A percentile compares a stretch with the other conserved stretches of the same genome.
phyloP scores from a whole-genome alignment of 352 stramenopile genomes.

The Globisporangium camurandrum region DNA sequence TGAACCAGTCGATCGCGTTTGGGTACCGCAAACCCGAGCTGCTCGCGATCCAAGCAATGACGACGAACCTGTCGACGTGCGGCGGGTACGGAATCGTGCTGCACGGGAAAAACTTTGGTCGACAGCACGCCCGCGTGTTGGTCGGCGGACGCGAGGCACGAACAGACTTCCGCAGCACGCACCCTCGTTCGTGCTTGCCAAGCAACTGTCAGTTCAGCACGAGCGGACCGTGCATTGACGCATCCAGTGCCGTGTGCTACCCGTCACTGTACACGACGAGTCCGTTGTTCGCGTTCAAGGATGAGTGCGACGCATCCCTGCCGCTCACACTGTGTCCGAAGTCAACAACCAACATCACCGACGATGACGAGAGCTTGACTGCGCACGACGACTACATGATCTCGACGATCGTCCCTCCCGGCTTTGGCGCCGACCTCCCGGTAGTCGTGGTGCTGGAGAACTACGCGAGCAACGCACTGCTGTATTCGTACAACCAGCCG shows the following conservation, averaged over 20 bases:
- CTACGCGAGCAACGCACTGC: conserved; percentile 37
- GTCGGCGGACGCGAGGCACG: conserved; percentile 51
- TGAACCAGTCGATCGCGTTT: conserved; percentile 32
- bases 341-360: background rate
- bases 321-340: conserved; percentile 25
- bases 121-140: conserved; percentile 24
- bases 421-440: conserved; percentile 32
- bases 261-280: conserved; percentile 30
- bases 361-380: conserved; percentile 24
- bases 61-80: conserved; percentile 51
- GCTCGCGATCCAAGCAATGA: conserved; percentile 27
- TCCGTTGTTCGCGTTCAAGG: conserved; percentile 23
- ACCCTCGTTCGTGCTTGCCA: conserved; percentile 24
- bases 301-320: conserved; percentile 20
- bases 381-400: conserved; percentile 46
- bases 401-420: conserved; percentile 30
- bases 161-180: conserved; percentile 28
- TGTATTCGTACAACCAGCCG: conserved; percentile 54
- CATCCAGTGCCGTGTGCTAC: conserved; percentile 35
- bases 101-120: conserved; percentile 59
- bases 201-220: conserved; percentile 33
- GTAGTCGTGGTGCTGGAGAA: conserved; percentile 43
- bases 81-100: conserved; percentile 48
- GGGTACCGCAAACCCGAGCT: conserved; percentile 35
- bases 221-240: conserved; percentile 43